phyloP scores from a whole-genome alignment of 495 filamentous ascomycete genomes.

The Lasiosphaeris hirsuta region DNA sequence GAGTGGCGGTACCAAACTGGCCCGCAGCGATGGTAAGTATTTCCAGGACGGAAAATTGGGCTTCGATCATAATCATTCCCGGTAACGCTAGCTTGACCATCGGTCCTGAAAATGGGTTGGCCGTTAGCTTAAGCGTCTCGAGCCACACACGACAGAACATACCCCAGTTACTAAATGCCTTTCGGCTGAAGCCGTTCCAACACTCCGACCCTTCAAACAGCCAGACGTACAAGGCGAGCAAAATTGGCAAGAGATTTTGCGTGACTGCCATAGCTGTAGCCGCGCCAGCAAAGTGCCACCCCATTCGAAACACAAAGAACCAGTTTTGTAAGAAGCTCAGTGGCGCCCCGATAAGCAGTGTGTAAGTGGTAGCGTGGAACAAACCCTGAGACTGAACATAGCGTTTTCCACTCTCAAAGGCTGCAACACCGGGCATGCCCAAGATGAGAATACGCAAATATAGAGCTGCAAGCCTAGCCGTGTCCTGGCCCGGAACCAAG shows the following conservation, averaged over 20 bases:
- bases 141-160: conserved; percentile 2
- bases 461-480: conserved; percentile 60
- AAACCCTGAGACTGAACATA: conserved; percentile 73
- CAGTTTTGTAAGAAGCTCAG: conserved; percentile 66
- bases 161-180: conserved; percentile 76
- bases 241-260: conserved; percentile 70
- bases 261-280: conserved; percentile 83
- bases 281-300: conserved; percentile 78
- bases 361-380: conserved; percentile 66
- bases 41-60: conserved; percentile 75
- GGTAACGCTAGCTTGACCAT: conserved; percentile 80
- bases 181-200: conserved; percentile 76
- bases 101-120: conserved; percentile 33
- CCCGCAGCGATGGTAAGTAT: conserved; percentile 64
- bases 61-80: conserved; percentile 79
- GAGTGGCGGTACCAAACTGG: conserved; percentile 60
- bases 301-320: conserved; percentile 65
- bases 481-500: conserved; percentile 60
- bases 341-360: conserved; percentile 62
- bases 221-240: conserved; percentile 69
- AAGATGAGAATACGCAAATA: conserved; percentile 63
- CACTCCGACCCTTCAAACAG: conserved; percentile 74
- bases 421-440: conserved; percentile 65
- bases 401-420: conserved; percentile 69
- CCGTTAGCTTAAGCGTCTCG: conserved; percentile 45